A percentile compares a stretch with the other conserved stretches of the same genome.
Conservation (phyloP, 495 filamentous ascomycete genomes). For the Hypoxylon intermedium region DNA sequence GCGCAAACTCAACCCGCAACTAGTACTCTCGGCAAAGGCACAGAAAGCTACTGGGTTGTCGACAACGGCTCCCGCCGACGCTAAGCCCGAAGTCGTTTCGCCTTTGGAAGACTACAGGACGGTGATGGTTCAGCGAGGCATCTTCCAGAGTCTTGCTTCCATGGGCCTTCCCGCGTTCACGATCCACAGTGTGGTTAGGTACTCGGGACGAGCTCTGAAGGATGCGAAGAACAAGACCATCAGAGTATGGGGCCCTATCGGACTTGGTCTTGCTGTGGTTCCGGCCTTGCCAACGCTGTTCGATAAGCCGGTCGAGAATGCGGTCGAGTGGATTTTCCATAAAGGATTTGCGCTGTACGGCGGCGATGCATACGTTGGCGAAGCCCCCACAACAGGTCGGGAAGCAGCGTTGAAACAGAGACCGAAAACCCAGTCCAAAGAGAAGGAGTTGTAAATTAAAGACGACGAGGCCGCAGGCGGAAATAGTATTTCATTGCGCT, state of each 20-base stretch:
- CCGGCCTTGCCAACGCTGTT: slow-evolving; percentile 89
- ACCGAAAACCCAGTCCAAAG: slow-evolving; percentile 51
- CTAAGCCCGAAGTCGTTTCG: slow-evolving; percentile 63
- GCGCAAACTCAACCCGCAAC: slow-evolving; percentile 57
- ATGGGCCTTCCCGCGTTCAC: slow-evolving; percentile 97
- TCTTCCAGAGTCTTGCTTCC: slow-evolving; percentile 88
- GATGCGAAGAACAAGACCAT: slow-evolving; percentile 74
- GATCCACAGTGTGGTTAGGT: slow-evolving; percentile 89
- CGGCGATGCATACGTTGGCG: slow-evolving; percentile 64
- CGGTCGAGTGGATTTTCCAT: slow-evolving; percentile 88
- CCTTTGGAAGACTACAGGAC: slow-evolving; percentile 88
- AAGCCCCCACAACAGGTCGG: slow-evolving; percentile 59
- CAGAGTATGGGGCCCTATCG: slow-evolving; percentile 87
- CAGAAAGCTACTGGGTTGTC: slow-evolving; percentile 47
- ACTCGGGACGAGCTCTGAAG: slow-evolving; percentile 83
- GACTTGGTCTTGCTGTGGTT: slow-evolving; percentile 85
- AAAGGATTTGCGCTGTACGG: slow-evolving; percentile 74
- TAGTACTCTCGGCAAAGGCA: slow-evolving; percentile 50
- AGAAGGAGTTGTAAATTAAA: slow-evolving; percentile 57
- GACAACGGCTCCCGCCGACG: slow-evolving; percentile 22
- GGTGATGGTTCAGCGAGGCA: slow-evolving; percentile 86
- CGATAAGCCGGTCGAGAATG: slow-evolving; percentile 90
- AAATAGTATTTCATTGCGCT: background rate
- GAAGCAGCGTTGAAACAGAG: slow-evolving; percentile 60
- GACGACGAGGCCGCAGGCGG: slow-evolving; percentile 1